Evolutionary conservation across 2,329 filamentous ascomycete genomes (phyloP), one percentile per base, ranked within the genome.

Genomic region (Aspergillus costaricaensis): DNA sequence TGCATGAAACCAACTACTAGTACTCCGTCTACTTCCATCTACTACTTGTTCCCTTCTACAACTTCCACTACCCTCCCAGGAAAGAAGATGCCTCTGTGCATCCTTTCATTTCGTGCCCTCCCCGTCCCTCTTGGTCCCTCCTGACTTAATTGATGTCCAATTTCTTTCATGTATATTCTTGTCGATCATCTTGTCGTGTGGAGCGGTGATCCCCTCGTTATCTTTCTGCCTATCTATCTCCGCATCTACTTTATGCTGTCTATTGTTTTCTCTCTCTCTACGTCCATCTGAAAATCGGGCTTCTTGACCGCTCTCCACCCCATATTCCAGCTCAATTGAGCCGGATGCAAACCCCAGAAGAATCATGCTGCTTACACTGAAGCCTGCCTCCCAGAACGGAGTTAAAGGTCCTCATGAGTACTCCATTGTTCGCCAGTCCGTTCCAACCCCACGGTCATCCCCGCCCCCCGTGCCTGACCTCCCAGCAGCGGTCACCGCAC

Each of bases 281-380:
- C 56, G 32, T 59, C 57, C 55, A 21, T 32, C 36, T 27, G 30
- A 12, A 12, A 12, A 32, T 14, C 23, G 17, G 39, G 15, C 17
- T 30, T 48, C n/a, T 17, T 39, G 36, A 39, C 38, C 43, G 53
- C 44, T 38, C 49, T 44, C 32, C 38, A 19, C 12, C 9, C 9
- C 27, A 30, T 30, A 30, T n/a, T 14, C 23, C 41, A 10, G 47
- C 25, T 25, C 27, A 30, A 41, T 59, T 52, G 51, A 39, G 50
- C 52, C 30, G 38, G 38, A 32, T 48, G 39, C 59, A 36, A 36
- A 36, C 4, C 12, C 61, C 53, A 19, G 19, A 19, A 43, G 15
- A 19, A 43, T 19, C 43, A 82, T 82, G 81, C 81, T 82, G 76
- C 81, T 83, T 74, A 83, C 81, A 67, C 72, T 82, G 59, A 82